Percentiles rank a stretch among this genome's conserved stretches.
phyloP scores from a whole-genome alignment of 257 asterid genomes.

The Buddleja alternifolia region DNA sequence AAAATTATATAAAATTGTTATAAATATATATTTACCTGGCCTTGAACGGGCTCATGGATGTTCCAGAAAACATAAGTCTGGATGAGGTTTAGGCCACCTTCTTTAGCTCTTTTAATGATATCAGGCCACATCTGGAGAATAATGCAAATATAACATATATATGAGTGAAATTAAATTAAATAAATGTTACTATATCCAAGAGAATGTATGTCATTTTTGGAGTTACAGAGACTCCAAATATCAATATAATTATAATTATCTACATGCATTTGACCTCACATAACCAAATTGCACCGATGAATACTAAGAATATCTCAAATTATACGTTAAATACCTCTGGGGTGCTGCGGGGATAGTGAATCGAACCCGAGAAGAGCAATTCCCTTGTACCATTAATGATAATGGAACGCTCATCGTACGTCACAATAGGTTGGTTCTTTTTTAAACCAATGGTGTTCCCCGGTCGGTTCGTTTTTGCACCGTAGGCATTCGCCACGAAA shows the following conservation, averaged over 20 bases:
- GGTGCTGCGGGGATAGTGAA: slow-evolving; percentile 83
- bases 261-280: too few relatives aligned
- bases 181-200: too few relatives aligned
- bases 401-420: slow-evolving; percentile 65
- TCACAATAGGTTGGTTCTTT: slow-evolving; percentile 30
- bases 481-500: slow-evolving; percentile 22
- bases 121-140: slow-evolving; percentile 72
- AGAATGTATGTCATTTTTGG: too few relatives aligned
- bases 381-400: slow-evolving; percentile 69
- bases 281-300: too few relatives aligned
- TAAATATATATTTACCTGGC: slow-evolving; percentile 47
- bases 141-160: neutral
- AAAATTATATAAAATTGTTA: neutral
- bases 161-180: too few relatives aligned
- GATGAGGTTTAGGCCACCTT: slow-evolving; percentile 74
- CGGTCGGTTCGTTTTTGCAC: neutral
- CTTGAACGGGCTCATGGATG: slow-evolving; percentile 73
- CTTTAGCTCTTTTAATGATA: slow-evolving; percentile 55
- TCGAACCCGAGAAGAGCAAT: slow-evolving; percentile 77
- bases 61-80: slow-evolving; percentile 89
- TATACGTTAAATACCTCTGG: slow-evolving; percentile 67
- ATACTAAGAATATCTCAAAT: too few relatives aligned
- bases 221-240: too few relatives aligned
- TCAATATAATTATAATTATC: too few relatives aligned
- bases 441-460: neutral